phyloP scores from a whole-genome alignment of 305 asterid genomes.

The Fraxinus paxiana region DNA sequence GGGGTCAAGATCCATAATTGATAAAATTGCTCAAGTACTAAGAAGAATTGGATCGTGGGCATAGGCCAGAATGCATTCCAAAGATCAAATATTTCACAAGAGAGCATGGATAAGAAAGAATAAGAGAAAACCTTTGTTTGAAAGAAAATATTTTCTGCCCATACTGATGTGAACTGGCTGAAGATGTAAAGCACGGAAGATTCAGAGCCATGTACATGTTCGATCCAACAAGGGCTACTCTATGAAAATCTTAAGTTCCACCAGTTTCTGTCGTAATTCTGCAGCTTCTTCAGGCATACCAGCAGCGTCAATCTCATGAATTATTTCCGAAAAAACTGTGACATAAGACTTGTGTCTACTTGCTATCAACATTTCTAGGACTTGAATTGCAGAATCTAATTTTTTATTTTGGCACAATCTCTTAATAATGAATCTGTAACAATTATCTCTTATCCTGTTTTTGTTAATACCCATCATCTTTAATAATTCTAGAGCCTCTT shows the following conservation, averaged over 20 bases:
- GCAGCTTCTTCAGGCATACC: constrained; percentile 70
- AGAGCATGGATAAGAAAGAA: neutral
- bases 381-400: constrained; percentile 54
- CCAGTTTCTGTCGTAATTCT: constrained; percentile 47
- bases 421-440: constrained; percentile 63
- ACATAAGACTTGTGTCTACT: constrained; percentile 38
- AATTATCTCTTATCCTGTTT: constrained; percentile 55
- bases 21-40: neutral
- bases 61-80: neutral
- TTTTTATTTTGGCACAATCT: constrained; percentile 57
- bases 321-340: constrained; percentile 35
- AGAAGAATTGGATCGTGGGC: neutral
- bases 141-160: neutral
- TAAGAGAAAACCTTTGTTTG: neutral
- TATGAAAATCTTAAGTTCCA: constrained; percentile 38
- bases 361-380: constrained; percentile 50
- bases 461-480: constrained; percentile 43
- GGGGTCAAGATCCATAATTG: neutral
- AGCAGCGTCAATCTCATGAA: constrained; percentile 54
- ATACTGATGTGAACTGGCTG: neutral
- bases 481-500: constrained; percentile 63
- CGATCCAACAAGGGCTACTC: constrained; percentile 23
- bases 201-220: constrained; percentile 7
- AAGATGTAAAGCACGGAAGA: neutral
- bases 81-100: neutral